phyloP scores from a whole-genome alignment of 73 alveolate genomes.

The Diophrys appendiculata region DNA sequence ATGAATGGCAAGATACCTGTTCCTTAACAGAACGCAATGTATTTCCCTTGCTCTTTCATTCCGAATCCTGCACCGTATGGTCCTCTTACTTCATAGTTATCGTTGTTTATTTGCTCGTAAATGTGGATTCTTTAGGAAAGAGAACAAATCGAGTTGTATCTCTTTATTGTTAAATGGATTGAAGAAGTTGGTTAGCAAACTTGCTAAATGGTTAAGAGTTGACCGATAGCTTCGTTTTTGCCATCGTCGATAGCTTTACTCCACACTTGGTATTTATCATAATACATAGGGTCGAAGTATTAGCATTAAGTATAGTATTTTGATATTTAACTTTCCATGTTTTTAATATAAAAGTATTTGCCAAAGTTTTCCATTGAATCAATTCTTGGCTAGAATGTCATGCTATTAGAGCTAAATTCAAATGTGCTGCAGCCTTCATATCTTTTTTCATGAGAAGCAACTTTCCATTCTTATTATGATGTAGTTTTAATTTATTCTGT shows the following conservation, averaged over 20 bases:
- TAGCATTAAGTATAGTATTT: not conserved
- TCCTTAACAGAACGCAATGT: constrained; percentile 50
- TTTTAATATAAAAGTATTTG: not conserved
- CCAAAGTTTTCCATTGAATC: not conserved
- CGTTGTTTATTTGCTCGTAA: not conserved
- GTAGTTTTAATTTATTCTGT: no score
- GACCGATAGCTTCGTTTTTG: not conserved
- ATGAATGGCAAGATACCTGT: constrained; percentile 47
- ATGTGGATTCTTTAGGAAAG: not conserved
- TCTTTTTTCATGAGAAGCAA: no score
- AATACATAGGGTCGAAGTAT: not conserved
- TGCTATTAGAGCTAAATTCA: no score
- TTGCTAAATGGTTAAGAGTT: not conserved
- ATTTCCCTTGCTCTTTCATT: constrained; percentile 29
- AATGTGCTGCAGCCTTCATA: no score
- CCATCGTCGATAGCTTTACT: not conserved
- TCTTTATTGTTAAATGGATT: not conserved
- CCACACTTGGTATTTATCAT: not conserved
- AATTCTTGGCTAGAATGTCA: not conserved
- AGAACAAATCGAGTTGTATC: not conserved
- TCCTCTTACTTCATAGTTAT: constrained; percentile 25
- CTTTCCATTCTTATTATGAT: no score
- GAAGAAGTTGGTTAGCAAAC: not conserved
- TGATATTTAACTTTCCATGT: not conserved
- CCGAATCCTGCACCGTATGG: constrained; percentile 52